Conservation (phyloP, 2,329 filamentous ascomycete species). For the Gnomoniopsis sp. region DNA sequence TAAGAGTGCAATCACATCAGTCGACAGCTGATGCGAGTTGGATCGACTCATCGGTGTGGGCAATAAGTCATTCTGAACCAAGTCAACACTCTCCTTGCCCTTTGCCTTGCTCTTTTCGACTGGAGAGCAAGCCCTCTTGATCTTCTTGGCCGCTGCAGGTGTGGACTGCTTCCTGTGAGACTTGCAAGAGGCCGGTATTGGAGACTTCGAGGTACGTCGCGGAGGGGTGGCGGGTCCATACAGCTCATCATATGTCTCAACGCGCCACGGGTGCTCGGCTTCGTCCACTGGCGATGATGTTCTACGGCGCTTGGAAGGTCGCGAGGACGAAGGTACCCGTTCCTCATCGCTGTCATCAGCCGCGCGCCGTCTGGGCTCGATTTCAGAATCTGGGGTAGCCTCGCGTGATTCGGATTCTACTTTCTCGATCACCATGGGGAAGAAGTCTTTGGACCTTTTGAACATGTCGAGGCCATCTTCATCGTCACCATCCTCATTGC, state of each 20-base stretch:
- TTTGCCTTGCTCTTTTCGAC: slow-evolving; percentile 16
- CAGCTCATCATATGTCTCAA: slow-evolving; percentile 10
- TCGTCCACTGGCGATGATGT: slow-evolving; percentile 2
- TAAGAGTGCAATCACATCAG: slow-evolving; percentile 20
- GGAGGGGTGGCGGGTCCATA: slow-evolving; percentile 16
- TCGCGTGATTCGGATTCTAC: slow-evolving; percentile 7
- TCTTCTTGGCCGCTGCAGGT: background rate
- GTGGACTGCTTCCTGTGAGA: background rate
- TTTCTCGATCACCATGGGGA: slow-evolving; percentile 33
- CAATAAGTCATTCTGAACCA: background rate
- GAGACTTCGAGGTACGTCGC: background rate
- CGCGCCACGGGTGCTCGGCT: background rate
- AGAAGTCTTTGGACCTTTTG: slow-evolving; percentile 47
- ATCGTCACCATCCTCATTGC: slow-evolving; percentile 26
- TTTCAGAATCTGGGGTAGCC: slow-evolving; percentile 8
- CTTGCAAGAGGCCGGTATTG: background rate
- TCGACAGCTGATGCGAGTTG: slow-evolving; percentile 4
- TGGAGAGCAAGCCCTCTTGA: background rate
- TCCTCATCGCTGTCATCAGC: slow-evolving; percentile 18
- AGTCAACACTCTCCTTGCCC: slow-evolving; percentile 19
- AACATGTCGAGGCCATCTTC: slow-evolving; percentile 44
- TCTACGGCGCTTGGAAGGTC: slow-evolving; percentile 13
- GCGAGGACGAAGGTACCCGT: background rate
- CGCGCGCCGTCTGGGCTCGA: background rate
- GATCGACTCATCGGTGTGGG: slow-evolving; percentile 8